Conservation (phyloP, 2,329 filamentous ascomycete species). For the Alternaria triticina region DNA sequence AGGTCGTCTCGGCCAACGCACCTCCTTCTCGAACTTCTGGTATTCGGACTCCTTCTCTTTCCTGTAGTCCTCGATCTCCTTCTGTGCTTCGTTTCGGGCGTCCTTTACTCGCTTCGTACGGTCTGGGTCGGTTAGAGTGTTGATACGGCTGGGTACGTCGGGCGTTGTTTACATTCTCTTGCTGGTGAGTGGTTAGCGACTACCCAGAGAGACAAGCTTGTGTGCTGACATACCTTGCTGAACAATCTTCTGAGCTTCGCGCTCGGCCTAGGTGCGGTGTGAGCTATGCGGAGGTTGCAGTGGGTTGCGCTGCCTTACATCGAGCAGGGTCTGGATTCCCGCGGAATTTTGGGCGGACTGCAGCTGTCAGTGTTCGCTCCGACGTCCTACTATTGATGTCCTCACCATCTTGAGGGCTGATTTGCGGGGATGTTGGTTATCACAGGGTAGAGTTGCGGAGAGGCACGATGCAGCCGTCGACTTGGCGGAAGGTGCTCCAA, state of each 20-base stretch:
- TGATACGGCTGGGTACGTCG: conserved; percentile 4
- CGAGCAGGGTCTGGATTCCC: conserved; percentile 97
- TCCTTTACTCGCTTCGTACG: conserved; percentile 98
- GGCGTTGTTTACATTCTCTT: conserved; percentile 75
- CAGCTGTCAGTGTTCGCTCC: conserved; percentile 27
- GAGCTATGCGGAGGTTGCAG: conserved; percentile 40
- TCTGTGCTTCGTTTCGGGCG: conserved; percentile 93
- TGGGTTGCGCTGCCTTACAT: conserved; percentile 68
- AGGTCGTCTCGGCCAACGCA: conserved; percentile 40
- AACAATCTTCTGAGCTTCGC: conserved; percentile 98
- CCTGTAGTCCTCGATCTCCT: conserved; percentile 94
- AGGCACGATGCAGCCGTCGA: conserved; percentile 32
- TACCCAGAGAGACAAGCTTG: not conserved
- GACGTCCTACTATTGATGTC: not conserved
- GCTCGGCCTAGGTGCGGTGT: conserved; percentile 75
- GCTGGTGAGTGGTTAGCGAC: conserved; percentile 58
- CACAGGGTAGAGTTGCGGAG: conserved; percentile 26
- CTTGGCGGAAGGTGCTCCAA: conserved; percentile 28
- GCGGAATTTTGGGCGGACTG: conserved; percentile 98
- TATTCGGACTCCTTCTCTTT: conserved; percentile 91
- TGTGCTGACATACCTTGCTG: conserved; percentile 75
- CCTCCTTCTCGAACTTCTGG: conserved; percentile 89
- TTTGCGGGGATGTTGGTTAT: conserved; percentile 24
- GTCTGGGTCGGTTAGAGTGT: conserved; percentile 59
- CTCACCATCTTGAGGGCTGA: conserved; percentile 36